Evolutionary conservation across 2,329 filamentous ascomycete genomes (phyloP).

Genomic region (Orbilia blumenaviensis): DNA sequence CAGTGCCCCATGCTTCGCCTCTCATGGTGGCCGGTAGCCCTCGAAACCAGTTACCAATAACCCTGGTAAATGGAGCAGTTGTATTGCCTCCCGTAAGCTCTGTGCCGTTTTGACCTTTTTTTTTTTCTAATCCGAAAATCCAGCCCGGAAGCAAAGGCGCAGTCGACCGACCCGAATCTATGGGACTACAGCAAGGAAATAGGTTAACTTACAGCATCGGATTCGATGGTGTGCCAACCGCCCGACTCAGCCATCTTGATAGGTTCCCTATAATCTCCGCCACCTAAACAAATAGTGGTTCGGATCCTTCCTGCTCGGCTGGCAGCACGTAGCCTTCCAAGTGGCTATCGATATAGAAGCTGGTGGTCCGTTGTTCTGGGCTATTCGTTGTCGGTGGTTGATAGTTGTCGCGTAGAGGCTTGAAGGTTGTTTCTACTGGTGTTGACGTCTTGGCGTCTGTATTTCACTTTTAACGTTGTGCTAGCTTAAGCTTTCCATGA

Average conservation of each 20-base stretch:
- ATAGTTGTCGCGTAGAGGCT: constrained; percentile 26
- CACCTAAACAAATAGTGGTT: constrained; percentile 5
- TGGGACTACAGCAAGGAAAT: constrained; percentile 26
- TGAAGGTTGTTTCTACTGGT: constrained; percentile 27
- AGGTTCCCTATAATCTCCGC: constrained; percentile 4
- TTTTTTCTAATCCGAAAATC: constrained; percentile 15
- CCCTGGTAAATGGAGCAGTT: constrained; percentile 5
- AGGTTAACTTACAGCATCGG: constrained; percentile 70
- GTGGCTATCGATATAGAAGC: constrained; percentile 9
- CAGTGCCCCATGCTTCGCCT: constrained; percentile 31
- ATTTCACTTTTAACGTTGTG: constrained; percentile 19
- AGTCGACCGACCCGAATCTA: constrained; percentile 26
- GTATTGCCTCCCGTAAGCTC: constrained; percentile 29
- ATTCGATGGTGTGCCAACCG: constrained; percentile 98
- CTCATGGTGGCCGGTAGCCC: not conserved
- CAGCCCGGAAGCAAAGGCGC: constrained; percentile 19
- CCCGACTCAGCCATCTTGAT: constrained; percentile 65
- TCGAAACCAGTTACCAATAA: not conserved
- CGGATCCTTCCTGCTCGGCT: constrained; percentile 21
- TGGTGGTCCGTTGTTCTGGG: constrained; percentile 19
- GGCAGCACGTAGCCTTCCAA: constrained; percentile 3
- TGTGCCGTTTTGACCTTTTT: constrained; percentile 33
- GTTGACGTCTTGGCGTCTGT: constrained; percentile 26
- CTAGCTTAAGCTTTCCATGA: constrained; percentile 19
- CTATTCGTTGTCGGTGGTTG: not conserved